Conservation (phyloP, 2,329 filamentous ascomycete species). For the Exserohilum turcica region DNA sequence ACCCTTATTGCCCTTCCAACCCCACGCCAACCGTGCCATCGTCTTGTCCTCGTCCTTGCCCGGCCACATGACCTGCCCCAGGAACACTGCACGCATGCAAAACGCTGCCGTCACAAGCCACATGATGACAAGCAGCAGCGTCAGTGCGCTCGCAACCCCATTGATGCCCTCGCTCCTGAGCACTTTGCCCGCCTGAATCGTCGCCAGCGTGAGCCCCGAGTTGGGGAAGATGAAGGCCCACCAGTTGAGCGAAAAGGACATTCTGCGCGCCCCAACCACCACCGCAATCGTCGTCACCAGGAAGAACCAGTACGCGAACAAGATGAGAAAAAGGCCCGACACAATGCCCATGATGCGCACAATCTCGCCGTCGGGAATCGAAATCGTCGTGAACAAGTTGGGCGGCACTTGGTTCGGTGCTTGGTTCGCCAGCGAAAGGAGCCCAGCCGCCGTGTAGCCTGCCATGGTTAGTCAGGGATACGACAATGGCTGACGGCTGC, state of each 20-base stretch:
- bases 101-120: constrained; percentile 60
- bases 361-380: constrained; percentile 43
- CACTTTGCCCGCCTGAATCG: constrained; percentile 61
- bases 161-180: constrained; percentile 59
- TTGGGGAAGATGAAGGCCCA: constrained; percentile 73
- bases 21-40: constrained; percentile 34
- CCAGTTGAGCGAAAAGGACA: constrained; percentile 44
- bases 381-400: constrained; percentile 42
- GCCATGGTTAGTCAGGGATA: constrained; percentile 61
- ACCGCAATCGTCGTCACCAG: constrained; percentile 50
- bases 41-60: constrained; percentile 50
- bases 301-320: constrained; percentile 59
- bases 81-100: constrained; percentile 58
- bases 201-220: constrained; percentile 65
- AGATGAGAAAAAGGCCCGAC: constrained; percentile 54
- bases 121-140: constrained; percentile 59
- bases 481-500: constrained; percentile 58
- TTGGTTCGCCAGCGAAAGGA: constrained; percentile 55
- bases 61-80: constrained; percentile 60
- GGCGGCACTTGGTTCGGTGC: constrained; percentile 45
- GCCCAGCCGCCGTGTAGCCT: constrained; percentile 39
- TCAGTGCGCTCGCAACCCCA: constrained; percentile 62
- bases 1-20: constrained; percentile 27
- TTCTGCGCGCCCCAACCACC: constrained; percentile 48
- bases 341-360: constrained; percentile 52